A percentile compares a stretch with the other conserved stretches of the same genome.
Evolutionary conservation across 768 basidiomycete genomes (phyloP).

Genomic region (Rhodotorula toruloides): DNA sequence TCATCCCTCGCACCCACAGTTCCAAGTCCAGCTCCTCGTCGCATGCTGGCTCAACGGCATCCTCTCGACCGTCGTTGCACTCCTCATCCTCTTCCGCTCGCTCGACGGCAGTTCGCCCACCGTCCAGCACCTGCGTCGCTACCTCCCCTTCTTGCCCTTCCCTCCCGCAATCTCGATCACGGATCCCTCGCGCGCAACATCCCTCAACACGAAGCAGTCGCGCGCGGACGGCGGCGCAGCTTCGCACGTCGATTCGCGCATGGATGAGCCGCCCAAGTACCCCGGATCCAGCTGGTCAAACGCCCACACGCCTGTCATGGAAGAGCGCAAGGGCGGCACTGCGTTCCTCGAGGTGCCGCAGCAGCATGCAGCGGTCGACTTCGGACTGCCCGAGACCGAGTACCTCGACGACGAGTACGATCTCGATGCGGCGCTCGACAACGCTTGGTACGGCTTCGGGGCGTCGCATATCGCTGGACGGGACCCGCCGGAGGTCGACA

Average conservation of each 20-base stretch:
- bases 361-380: background rate
- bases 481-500: too few species aligned
- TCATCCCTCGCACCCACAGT: conserved; percentile 1
- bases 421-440: conserved; percentile 1
- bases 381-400: background rate
- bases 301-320: background rate
- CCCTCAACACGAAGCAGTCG: background rate
- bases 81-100: conserved; percentile 34
- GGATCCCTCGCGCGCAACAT: conserved; percentile 2
- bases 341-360: background rate
- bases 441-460: background rate
- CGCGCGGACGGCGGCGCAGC: background rate
- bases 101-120: conserved; percentile 13
- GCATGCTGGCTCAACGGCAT: conserved; percentile 17
- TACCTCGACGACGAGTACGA: background rate
- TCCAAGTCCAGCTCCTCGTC: conserved; percentile 9
- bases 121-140: background rate
- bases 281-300: background rate
- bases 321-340: background rate
- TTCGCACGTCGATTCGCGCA: background rate
- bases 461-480: background rate
- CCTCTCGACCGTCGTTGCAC: conserved; percentile 13
- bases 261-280: conserved; percentile 11
- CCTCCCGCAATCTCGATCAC: conserved; percentile 19
- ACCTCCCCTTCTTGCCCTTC: conserved; percentile 15